Base-by-base conservation (phyloP, 495 filamentous ascomycete species). In the Podospora australis region DNA sequence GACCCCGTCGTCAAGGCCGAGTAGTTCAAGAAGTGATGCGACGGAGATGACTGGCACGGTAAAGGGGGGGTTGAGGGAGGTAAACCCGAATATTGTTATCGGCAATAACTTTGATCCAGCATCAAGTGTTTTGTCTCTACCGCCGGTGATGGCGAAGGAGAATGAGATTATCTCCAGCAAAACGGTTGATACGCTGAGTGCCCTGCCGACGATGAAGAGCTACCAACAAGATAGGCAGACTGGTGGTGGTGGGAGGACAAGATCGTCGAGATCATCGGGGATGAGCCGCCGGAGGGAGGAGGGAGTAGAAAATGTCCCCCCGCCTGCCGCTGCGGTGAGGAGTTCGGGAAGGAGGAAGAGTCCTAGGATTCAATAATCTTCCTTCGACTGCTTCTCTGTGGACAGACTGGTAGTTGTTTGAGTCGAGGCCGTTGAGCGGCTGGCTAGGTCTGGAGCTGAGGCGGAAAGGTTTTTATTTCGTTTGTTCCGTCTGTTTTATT, bases 221-320 rank as follows among this genome's bases (percentile, higher is more conserved):
- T n/a, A 80, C 39, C 16, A 14, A 13, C 2, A 14, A 3, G 32
- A 26, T 6, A 1, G 24, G 2, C 11, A 80, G 40, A 73, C 32
- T 16, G 19, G n/a, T 16, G 32, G 32, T 16, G n/a, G 69, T n/a
- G 72, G 72, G 46, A 70, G 74, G 46, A 75, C 65, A 62, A 43
- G 59, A 67, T 21, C 19, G 53, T 50, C 3, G 38, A 74, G 72
- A 53, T 59, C 67, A 55, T 54, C 70, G 1, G 74, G 69, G 53
- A 78, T n/a, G n/a, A 74, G 58, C 59, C 53, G 34, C 65, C 69
- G 29, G 63, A 55, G 43, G 39, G 65, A 36, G 49, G 81, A 82
- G 36, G 83, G 80, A 6, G 66, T 76, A 20, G 82, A 85, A 59
- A 86, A 86, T 54, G 50, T 78, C 32, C 76, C 75, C 7, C 72